Conservation (phyloP, 768 basidiomycete species). For the Mycena galopus region DNA sequence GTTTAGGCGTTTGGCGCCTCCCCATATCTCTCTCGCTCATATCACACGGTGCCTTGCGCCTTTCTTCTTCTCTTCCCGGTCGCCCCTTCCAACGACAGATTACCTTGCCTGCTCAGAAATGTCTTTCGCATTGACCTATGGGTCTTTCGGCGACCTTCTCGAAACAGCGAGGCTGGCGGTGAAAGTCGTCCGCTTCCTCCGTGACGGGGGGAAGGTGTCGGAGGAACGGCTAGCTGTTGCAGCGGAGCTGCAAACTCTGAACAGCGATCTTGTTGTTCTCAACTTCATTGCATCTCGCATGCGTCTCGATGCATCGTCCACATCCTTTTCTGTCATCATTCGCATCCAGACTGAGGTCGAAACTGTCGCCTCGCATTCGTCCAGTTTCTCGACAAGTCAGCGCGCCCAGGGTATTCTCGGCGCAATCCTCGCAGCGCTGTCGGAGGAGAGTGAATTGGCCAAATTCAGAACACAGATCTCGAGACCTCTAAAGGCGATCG, state of each 20-base stretch:
- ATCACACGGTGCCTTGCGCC: too few relatives aligned
- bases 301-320: neutral
- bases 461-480: neutral
- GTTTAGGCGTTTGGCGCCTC: too few relatives aligned
- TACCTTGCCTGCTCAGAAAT: too few relatives aligned
- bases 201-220: neutral
- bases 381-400: neutral
- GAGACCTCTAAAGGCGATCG: neutral
- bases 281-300: neutral
- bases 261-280: neutral
- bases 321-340: neutral
- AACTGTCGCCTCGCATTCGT: neutral
- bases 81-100: too few relatives aligned
- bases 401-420: neutral
- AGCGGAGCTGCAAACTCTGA: neutral
- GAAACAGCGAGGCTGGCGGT: neutral
- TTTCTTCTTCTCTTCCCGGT: too few relatives aligned
- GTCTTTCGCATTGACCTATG: neutral
- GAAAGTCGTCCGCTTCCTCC: neutral
- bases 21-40: too few relatives aligned
- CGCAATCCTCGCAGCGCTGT: neutral
- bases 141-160: neutral
- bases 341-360: neutral
- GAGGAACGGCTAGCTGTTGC: neutral
- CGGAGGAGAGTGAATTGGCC: neutral